Evolutionary conservation across 192 early-diverging fungal genomes (phyloP).

Genomic region (Spizellomyces punctatus): DNA sequence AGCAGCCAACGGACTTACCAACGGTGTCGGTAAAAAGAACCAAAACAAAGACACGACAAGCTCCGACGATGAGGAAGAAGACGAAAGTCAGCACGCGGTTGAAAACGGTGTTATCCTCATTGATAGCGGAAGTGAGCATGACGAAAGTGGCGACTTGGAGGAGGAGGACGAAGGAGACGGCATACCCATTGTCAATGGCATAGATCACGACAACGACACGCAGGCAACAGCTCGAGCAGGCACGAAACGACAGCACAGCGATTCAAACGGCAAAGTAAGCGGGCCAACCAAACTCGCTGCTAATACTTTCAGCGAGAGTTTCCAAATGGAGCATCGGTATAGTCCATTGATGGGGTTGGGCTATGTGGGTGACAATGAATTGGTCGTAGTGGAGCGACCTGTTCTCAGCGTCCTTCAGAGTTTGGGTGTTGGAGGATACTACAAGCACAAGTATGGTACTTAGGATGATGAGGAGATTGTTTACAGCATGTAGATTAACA

Average conservation of each 20-base stretch:
- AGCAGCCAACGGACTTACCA: conserved; percentile 45
- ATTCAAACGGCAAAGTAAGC: not conserved
- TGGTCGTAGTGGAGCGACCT: conserved; percentile 90
- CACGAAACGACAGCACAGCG: not conserved
- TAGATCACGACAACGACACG: not conserved
- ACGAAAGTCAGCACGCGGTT: not conserved
- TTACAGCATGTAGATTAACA: no score
- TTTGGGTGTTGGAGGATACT: conserved; percentile 74
- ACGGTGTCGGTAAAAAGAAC: conserved; percentile 14
- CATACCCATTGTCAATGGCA: conserved; percentile 5
- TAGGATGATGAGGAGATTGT: conserved; percentile 31
- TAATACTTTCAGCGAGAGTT: conserved; percentile 23
- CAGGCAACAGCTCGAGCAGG: not conserved
- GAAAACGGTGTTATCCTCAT: conserved; percentile 21
- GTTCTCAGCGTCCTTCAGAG: conserved; percentile 75
- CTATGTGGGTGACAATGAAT: conserved; percentile 68
- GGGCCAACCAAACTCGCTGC: not conserved
- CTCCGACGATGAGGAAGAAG: conserved; percentile 36
- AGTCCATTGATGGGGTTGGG: conserved; percentile 81
- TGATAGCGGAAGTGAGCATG: conserved; percentile 6
- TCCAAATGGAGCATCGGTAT: conserved; percentile 77
- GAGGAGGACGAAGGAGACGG: conserved; percentile 10
- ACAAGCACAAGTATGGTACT: conserved; percentile 82
- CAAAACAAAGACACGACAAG: conserved; percentile 36
- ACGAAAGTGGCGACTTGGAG: conserved; percentile 11